Base-by-base conservation (phyloP, 192 early-diverging fungal genomes). In the Coemansia sp. region DNA sequence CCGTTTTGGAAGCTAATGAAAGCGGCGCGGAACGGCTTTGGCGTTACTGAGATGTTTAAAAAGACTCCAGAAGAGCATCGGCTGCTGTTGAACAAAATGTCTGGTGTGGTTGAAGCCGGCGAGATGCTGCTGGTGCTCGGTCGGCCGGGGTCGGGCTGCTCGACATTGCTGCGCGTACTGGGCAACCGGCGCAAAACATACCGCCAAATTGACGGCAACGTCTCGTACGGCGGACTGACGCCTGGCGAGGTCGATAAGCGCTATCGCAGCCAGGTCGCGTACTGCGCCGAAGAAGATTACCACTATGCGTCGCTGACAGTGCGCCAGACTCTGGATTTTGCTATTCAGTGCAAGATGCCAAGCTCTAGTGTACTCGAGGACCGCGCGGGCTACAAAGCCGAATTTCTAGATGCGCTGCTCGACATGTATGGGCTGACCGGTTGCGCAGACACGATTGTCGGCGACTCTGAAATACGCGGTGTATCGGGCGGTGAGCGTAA, bases 251-350 rank as follows among this genome's bases (percentile, higher is more conserved):
- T 94, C 64, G 57, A 62, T 4, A 77, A 81, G 48, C 66, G 83
- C 46, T 90, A 89, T 57, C 86, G 87, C 60, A 88, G 87, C 20
- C 86, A 82, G 17, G 68, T 82, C 10, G 80, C 74, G 14, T 82
- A 82, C 40, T 75, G 75, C 65, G 73, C 75, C 21, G 80, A 82
- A 19, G 88, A 89, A 63, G 90, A 91, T 57, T 79, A 85, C 47
- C 90, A 94, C 57, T 92, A 85, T 63, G 86, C 90, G 7, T 87
- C 89, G 15, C 55, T 94, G 62, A 88, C 90, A 0, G 87, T 91
- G n/a, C 85, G 85, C 48, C 86, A 91, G 76, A 94, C 90, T 6
- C 81, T 92, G 5, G 82, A 88, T 57, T 90, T 89, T 34, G 31
- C 31, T 34, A 34, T 34, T 8, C 31, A 34, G 7, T 34, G 31